A percentile compares a stretch with the other conserved stretches of the same genome.
These are phyloP conservation scores for Aspergillus campestris DNA, from an alignment of 495 filamentous ascomycete genomes.

Conservation along the genomic window DNA sequence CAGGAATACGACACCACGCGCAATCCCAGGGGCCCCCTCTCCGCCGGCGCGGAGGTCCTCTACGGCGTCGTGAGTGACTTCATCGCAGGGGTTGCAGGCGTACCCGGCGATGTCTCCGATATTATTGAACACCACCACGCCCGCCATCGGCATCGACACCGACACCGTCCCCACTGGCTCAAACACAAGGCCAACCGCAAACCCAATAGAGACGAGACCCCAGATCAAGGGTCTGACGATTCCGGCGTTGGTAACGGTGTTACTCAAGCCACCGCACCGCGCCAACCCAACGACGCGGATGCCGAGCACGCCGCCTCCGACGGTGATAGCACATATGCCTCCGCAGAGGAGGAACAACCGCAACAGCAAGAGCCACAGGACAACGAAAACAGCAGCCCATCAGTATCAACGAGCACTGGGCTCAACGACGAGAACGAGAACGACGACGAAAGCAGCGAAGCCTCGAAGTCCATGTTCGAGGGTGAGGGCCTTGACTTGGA, in stretches of 20 bases:
- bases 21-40: slow-evolving; percentile 63
- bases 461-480: neutral
- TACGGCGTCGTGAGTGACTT: slow-evolving; percentile 67
- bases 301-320: neutral
- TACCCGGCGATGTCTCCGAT: slow-evolving; percentile 67
- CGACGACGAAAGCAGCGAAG: neutral
- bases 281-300: neutral
- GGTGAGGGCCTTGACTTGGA: neutral
- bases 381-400: neutral
- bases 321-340: neutral
- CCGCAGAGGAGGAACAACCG: neutral
- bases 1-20: slow-evolving; percentile 65
- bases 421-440: neutral
- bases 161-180: neutral
- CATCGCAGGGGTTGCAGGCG: slow-evolving; percentile 72
- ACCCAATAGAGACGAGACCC: neutral
- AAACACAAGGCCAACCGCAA: neutral
- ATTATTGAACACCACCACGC: slow-evolving; percentile 14
- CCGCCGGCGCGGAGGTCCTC: slow-evolving; percentile 62
- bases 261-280: too few species aligned
- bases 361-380: too few species aligned
- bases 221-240: neutral
- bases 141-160: slow-evolving; percentile 4
- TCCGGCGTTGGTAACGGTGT: neutral
- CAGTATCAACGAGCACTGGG: too few species aligned